A percentile compares a stretch with the other conserved stretches of the same genome.
Conservation (phyloP, 305 asterid species). For the Plantago coronopus region DNA sequence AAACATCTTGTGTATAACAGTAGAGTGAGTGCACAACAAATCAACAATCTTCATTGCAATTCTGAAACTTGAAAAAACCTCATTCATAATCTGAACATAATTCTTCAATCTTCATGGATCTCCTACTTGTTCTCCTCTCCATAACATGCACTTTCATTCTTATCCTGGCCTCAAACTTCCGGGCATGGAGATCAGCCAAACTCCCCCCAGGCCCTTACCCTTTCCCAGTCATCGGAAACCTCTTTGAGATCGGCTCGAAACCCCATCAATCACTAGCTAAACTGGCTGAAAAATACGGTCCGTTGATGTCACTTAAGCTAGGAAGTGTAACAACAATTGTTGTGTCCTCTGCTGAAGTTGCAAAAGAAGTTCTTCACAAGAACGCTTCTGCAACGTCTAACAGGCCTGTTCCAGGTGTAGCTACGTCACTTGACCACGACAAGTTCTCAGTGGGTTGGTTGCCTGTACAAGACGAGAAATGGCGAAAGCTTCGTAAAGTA, state of each 20-base stretch:
- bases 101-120: not conserved
- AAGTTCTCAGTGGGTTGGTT: constrained; percentile 18
- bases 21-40: too few relatives aligned
- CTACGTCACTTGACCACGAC: constrained; percentile 7
- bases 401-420: not conserved
- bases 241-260: constrained; percentile 29
- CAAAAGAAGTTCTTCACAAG: constrained; percentile 22
- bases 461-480: constrained; percentile 17
- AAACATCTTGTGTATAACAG: too few relatives aligned
- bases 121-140: not conserved
- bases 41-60: too few relatives aligned
- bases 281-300: constrained; percentile 36
- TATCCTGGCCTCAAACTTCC: constrained; percentile 6
- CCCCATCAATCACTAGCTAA: constrained; percentile 32
- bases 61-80: too few relatives aligned
- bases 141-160: not conserved
- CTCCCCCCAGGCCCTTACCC: constrained; percentile 41
- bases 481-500: constrained; percentile 35
- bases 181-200: constrained; percentile 2
- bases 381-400: constrained; percentile 18
- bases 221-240: constrained; percentile 31
- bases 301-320: constrained; percentile 32
- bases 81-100: not conserved
- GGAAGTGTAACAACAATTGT: constrained; percentile 26
- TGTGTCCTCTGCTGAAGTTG: constrained; percentile 25